Base-by-base conservation (phyloP, 768 basidiomycete species). In the Pisolithus sp. region DNA sequence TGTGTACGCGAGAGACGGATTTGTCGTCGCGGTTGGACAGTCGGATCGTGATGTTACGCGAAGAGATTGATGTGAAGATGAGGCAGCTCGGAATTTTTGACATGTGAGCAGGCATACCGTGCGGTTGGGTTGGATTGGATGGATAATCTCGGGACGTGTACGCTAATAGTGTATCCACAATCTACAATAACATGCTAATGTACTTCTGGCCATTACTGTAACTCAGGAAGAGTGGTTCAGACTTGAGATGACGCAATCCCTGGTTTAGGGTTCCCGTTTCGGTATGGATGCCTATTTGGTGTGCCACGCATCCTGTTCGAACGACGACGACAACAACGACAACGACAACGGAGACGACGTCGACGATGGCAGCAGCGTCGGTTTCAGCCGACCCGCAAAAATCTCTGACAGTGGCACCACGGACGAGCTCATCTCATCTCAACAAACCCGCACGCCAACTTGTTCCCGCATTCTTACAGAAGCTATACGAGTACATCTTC, bases 401-500 rank as follows among this genome's bases (percentile, higher is more conserved):
- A 53, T 76, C 81, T 4, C 71, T 84, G n/a, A 66, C 80, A 0
- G 73, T 83, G 47, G 64, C 73, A 26, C 64, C 68, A 30, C 63
- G 76, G 48, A 62, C 66, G 21, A 58, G 71, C 37, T 66, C 73
- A 20, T 65, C 72, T 18, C 70, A 72, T 53, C 59, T 77, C 34
- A 76, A 68, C 66, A 76, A 68, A 66, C 70, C 72, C n/a, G 73
- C 75, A 15, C 70, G 74, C 53, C 73, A 75, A 52, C 66, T 76
- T 34, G 79, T 86, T 1, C 92, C 93, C 3, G 87, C 88, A 0
- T 96, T 96, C 64, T 76, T 96, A 13, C 90, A 93, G 69, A 97
- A 97, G 69, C 78, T 97, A 31, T 94, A 86, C 70, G 87, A 86
- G 93, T 94, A 51, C 57, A 85, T 79, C 23, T 44, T 18, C 49